Base-by-base conservation (phyloP, 2,329 filamentous ascomycete genomes). In the Neonectria faginata region DNA sequence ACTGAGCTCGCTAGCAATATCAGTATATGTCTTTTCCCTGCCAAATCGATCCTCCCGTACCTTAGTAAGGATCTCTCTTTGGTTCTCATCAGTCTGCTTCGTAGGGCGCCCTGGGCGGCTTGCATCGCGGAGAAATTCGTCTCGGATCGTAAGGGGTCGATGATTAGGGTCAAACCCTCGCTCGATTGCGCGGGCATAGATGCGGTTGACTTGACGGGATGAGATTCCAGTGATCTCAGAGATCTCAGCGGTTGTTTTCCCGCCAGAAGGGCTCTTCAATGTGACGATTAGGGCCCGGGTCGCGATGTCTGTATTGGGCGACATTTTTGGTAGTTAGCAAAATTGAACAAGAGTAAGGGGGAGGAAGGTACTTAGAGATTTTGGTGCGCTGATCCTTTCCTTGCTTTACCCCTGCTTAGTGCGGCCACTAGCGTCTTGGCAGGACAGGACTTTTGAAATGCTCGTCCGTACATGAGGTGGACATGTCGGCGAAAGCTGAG, bases 111-210 rank as follows among this genome's bases (percentile, higher is more conserved):
- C 22, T 25, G 22, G 22, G 22, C 22, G 22, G 22, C 22, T 25
- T 25, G 22, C 22, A 25, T 25, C 22, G 22, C 22, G 3, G 22
- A 25, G 22, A 25, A 25, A 25, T 25, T 25, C 22, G 22, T 25
- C 22, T 25, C 25, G 20, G 27, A 65, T 25, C 1, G 18, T 29
- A 7, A 65, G 14, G 18, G 63, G 58, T 29, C 18, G n/a, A 9
- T 25, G 22, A 39, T 62, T 48, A 1, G 55, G 64, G 16, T 66
- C 27, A 48, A 66, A 66, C 1, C 59, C 64, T 3, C 58, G 44
- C 2, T 48, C 18, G 12, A 66, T 66, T 4, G 59, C 58, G 0
- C 55, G 50, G 6, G 31, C 36, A 25, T 66, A 66, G 45, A 66
- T 62, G 3, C 14, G 7, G 39, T 65, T 65, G 47, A 61, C 31